Conservation (phyloP, 2,329 filamentous ascomycete species). For the Ascochyta koolunga region DNA sequence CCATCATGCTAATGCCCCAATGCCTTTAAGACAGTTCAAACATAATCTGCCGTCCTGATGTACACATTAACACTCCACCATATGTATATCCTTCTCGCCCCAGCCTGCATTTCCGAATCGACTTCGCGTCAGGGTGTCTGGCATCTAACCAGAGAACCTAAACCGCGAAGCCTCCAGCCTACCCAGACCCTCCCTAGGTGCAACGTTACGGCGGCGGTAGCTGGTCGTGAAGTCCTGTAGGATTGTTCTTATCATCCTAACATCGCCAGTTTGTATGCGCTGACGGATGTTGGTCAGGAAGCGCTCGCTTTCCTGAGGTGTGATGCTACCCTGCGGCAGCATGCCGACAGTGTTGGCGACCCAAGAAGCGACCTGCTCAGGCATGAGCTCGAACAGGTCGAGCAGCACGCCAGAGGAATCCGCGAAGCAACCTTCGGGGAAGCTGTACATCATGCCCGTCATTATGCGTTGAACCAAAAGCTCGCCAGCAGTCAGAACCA, state of each 20-base stretch:
- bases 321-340: conserved; percentile 76
- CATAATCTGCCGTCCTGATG: conserved; percentile 2
- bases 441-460: conserved; percentile 99
- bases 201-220: conserved; percentile 91
- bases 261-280: conserved; percentile 70
- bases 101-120: neutral
- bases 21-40: conserved; percentile 10
- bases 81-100: neutral
- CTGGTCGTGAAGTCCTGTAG: conserved; percentile 97
- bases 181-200: conserved; percentile 89
- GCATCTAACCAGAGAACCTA: conserved; percentile 64
- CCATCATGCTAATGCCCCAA: conserved; percentile 19
- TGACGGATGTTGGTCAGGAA: conserved; percentile 82
- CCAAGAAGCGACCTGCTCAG: conserved; percentile 79
- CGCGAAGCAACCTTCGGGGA: conserved; percentile 92
- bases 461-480: conserved; percentile 84
- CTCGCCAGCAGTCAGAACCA: conserved; percentile 74
- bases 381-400: conserved; percentile 84
- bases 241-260: conserved; percentile 80
- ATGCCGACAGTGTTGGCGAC: conserved; percentile 82
- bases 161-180: conserved; percentile 86
- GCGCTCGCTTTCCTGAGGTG: conserved; percentile 77
- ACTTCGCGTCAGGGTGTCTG: conserved; percentile 8
- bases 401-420: conserved; percentile 94
- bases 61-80: conserved; percentile 6